Evolutionary conservation across 2,329 filamentous ascomycete genomes (phyloP), one percentile per base, ranked within the genome.

Genomic region (Nemania sp.): DNA sequence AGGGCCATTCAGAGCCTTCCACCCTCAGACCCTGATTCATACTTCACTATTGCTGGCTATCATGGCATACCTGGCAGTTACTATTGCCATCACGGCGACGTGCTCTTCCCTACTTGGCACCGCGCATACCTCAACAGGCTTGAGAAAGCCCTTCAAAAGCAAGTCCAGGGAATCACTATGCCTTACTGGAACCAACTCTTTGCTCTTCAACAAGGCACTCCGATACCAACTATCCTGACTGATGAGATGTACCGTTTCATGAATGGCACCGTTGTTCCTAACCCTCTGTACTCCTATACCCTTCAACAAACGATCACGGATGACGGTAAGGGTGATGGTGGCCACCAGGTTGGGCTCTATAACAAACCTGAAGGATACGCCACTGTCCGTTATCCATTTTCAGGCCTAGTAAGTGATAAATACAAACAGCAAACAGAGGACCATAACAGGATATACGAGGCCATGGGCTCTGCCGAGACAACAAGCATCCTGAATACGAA

Each of bases 21-120:
- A 3, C 51, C 43, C 5, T 41, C 41, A 1, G 51, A 62, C 15
- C 52, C 41, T 10, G 63, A 66, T 22, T 66, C 63, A 1, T 66
- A 43, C 15, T 66, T 66, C 11, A 66, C 57, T 5, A 66, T 66
- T 45, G 41, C 63, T 22, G 29, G 63, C 0, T 66, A 66, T 56
- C 57, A 61, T 10, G 63, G 57, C 2, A 66, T 66, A 41, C 56
- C 57, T 5, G 56, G 62, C 5, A 51, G 26, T 10, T 65, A 49
- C 32, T 62, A 43, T 45, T 67, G 64, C 32, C 64, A 67, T n/a
- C 64, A 63, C 54, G 64, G 59, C 5, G 58, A 66, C 38, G 43
- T 47, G 3, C 11, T 66, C n/a, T 66, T 66, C 20, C 64, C 64
- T 0, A 63, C 64, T 3, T 67, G 64, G 64, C 64, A 67, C 38